phyloP scores from a whole-genome alignment of 2,329 filamentous ascomycete genomes.

The Ophiostoma sp. region DNA sequence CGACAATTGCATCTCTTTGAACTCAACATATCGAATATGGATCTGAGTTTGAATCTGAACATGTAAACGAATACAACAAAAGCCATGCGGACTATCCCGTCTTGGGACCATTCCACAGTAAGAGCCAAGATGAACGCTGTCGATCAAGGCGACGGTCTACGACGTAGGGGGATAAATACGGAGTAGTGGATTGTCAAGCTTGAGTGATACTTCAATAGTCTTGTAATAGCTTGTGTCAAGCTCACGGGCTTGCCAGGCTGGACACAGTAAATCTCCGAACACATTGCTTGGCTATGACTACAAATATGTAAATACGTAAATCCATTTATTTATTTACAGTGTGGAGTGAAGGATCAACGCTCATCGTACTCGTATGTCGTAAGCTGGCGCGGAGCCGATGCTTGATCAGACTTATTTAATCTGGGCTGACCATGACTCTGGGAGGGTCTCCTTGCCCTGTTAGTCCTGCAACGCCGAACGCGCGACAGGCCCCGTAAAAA shows the following conservation, averaged over 20 bases:
- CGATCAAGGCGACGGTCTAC: no score
- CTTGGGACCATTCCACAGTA: neutral
- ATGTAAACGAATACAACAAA: neutral
- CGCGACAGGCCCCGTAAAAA: neutral
- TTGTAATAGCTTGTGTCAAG: no score
- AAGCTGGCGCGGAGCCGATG: slow-evolving; percentile 4
- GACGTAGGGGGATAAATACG: no score
- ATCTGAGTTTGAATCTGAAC: neutral
- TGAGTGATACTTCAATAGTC: no score
- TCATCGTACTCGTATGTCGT: neutral
- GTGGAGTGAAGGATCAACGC: neutral
- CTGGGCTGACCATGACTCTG: neutral
- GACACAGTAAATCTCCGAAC: no score
- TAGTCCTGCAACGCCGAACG: neutral
- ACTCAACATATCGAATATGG: neutral
- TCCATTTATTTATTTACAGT: neutral
- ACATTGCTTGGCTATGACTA: no score
- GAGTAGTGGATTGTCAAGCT: no score
- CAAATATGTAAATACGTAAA: no score
- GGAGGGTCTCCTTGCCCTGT: neutral
- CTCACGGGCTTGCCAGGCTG: no score
- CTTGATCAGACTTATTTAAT: neutral
- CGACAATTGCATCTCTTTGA: neutral
- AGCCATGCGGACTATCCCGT: neutral
- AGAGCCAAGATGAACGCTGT: no score